A percentile compares a stretch with the other conserved stretches of the same genome.
These are phyloP conservation scores for Pezicula neosporulosa DNA, from an alignment of 2,329 filamentous ascomycete genomes.

Conservation along the genomic window DNA sequence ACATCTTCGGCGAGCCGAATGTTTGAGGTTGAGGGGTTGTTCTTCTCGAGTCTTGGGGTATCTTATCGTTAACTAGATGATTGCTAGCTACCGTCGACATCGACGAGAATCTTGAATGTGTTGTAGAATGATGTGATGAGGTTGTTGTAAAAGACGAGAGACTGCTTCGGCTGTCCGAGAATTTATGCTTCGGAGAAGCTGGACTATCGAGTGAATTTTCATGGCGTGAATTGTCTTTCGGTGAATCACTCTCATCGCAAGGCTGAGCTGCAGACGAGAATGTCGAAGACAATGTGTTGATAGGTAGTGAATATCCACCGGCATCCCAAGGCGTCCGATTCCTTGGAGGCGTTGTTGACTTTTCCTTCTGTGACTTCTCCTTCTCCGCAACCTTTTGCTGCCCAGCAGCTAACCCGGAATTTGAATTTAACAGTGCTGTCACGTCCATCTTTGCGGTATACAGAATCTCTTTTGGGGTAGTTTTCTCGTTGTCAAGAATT, in stretches of 20 bases:
- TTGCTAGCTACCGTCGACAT: constrained; percentile 25
- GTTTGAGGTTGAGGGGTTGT: constrained; percentile 6
- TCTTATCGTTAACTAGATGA: constrained; percentile 1
- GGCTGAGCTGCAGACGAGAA: constrained; percentile 9
- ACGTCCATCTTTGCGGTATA: constrained; percentile 26
- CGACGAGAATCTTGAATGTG: constrained; percentile 29
- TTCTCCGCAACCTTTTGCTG: constrained; percentile 16
- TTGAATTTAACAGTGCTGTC: constrained; percentile 28
- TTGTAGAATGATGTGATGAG: constrained; percentile 25
- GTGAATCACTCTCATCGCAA: constrained; percentile 19
- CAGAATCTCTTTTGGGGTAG: too few relatives aligned
- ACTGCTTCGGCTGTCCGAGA: constrained; percentile 28
- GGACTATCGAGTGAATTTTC: constrained; percentile 6
- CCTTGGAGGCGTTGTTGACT: constrained; percentile 13
- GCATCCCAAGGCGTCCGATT: constrained; percentile 32
- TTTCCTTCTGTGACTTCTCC: constrained; percentile 7
- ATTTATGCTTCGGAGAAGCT: constrained; percentile 24
- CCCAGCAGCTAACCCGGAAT: constrained; percentile 20
- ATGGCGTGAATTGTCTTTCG: too few relatives aligned
- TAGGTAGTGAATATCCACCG: constrained; percentile 30
- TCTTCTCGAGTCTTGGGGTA: not conserved
- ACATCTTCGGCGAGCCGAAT: constrained; percentile 1
- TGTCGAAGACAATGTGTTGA: constrained; percentile 18
- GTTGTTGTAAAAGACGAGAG: constrained; percentile 25
- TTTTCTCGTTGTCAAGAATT: too few relatives aligned